Base-by-base conservation (phyloP, 257 asterid genomes). In the Oldenlandia corymbosa region DNA sequence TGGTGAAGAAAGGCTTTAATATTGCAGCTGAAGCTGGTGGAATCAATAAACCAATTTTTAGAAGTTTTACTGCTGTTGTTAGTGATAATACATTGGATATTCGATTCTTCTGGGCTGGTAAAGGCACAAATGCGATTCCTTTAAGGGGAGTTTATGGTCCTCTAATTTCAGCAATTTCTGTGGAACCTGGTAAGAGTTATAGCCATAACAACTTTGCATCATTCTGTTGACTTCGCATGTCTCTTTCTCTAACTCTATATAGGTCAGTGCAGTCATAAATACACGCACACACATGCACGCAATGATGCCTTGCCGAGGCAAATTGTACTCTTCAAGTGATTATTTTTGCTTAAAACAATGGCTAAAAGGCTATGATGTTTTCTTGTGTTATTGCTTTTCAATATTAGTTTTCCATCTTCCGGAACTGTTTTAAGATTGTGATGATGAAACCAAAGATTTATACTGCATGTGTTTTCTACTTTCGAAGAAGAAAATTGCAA, bases 111-210 rank as follows among this genome's bases (percentile, higher is more conserved):
- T 91, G 98, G 98, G 94, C 95, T 57, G 98, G 98, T 47, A 88
- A 84, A 73, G 98, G 98, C 70, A 88, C 98, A 31, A 71, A 5
- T 60, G 83, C 69, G 30, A 71, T 91, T 60, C 95, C 96, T 39
- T 16, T 0, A 36, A 80, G 80, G 78, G 96, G 96, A 56, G 87
- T 84, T 46, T 88, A 91, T 39, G 98, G 98, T 30, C 94, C 96
- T 78, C 90, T 91, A 20, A 76, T 91, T 73, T 91, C 98, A 46
- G 98, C 96, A 49, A 88, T 88, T 70, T 83, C 98, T 41, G 92
- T 86, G 2, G 70, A 73, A 68, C 73, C 90, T 17, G 47, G 96
- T 86, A 69, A 73, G 85, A 60, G 20, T 18, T 43, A 24, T 58
- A 59, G 62, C 13, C 60, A 53, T n/a, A n/a, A n/a, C n/a, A n/a